A percentile compares a stretch with the other conserved stretches of the same genome.
Evolutionary conservation across 1,284 basidiomycete genomes (phyloP).

Genomic region (Moesziomyces antarcticus): DNA sequence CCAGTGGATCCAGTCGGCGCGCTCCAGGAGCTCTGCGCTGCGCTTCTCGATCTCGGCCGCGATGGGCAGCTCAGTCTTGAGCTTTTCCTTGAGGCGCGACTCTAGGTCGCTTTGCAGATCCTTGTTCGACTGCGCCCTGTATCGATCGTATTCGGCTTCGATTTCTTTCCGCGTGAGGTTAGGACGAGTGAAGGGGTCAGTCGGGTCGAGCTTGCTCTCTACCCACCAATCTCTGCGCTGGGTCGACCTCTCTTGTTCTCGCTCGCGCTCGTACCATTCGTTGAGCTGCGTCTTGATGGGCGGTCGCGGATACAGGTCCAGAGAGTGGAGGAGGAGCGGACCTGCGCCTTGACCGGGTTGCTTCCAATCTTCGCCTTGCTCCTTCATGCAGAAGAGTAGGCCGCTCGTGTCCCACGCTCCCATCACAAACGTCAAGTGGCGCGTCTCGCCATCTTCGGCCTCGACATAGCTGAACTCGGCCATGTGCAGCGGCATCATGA

Average conservation of each 20-base stretch:
- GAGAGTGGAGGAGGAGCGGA: slow-evolving; percentile 18
- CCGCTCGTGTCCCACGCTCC: slow-evolving; percentile 40
- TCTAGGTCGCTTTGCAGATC: slow-evolving; percentile 10
- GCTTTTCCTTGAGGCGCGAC: slow-evolving; percentile 26
- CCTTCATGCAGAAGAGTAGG: slow-evolving; percentile 34
- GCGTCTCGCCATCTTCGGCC: slow-evolving; percentile 6
- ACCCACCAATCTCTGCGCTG: not conserved
- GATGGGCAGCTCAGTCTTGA: slow-evolving; percentile 25
- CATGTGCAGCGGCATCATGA: slow-evolving; percentile 47
- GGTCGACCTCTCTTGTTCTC: slow-evolving; percentile 6
- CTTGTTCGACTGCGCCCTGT: slow-evolving; percentile 1
- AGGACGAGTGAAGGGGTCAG: not conserved
- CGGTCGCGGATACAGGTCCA: slow-evolving; percentile 31
- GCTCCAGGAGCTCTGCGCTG: slow-evolving; percentile 26
- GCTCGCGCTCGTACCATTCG: slow-evolving; percentile 18
- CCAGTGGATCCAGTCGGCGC: slow-evolving; percentile 29
- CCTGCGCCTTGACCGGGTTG: slow-evolving; percentile 6
- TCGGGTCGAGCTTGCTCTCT: slow-evolving; percentile 2
- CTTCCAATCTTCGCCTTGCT: slow-evolving; percentile 34
- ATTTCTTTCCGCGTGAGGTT: slow-evolving; percentile 14
- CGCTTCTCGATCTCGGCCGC: slow-evolving; percentile 15
- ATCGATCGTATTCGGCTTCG: slow-evolving; percentile 10
- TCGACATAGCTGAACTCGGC: slow-evolving; percentile 35
- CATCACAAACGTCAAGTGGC: slow-evolving; percentile 28
- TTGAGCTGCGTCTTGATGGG: slow-evolving; percentile 29